phyloP scores from a whole-genome alignment of 1,284 basidiomycete species.

The Fomitiporia mediterranea region DNA sequence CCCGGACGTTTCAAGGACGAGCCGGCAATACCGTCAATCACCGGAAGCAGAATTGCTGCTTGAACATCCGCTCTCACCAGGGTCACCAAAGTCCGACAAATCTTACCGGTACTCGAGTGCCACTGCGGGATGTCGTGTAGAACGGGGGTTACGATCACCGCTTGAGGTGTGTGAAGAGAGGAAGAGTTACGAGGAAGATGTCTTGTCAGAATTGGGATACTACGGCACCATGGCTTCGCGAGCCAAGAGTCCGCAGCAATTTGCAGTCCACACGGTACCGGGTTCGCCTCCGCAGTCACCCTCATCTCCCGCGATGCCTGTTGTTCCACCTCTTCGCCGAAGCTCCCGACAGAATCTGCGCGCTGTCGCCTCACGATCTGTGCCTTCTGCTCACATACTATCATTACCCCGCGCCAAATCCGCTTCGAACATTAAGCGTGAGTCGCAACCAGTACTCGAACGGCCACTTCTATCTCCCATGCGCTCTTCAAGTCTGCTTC shows the following conservation, averaged over 20 bases:
- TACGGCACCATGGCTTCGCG: background rate
- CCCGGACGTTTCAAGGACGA: background rate
- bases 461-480: background rate
- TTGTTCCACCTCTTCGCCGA: background rate
- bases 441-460: background rate
- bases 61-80: background rate
- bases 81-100: background rate
- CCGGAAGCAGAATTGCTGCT: background rate
- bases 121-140: background rate
- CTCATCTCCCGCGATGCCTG: background rate
- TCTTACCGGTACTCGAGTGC: background rate
- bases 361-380: background rate
- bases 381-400: background rate
- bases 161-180: background rate
- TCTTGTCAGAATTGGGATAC: constrained; percentile 16
- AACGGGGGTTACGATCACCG: background rate
- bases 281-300: background rate
- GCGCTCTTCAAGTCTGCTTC: background rate
- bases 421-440: constrained; percentile 8
- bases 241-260: background rate
- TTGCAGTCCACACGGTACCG: background rate
- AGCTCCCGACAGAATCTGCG: constrained; percentile 8
- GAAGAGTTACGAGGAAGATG: constrained; percentile 2
- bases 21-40: constrained; percentile 1
- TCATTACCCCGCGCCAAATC: constrained; percentile 11